A percentile compares a stretch with the other conserved stretches of the same genome.
Conservation (phyloP, 2,329 filamentous ascomycete species). For the Colletotrichum tanaceti region DNA sequence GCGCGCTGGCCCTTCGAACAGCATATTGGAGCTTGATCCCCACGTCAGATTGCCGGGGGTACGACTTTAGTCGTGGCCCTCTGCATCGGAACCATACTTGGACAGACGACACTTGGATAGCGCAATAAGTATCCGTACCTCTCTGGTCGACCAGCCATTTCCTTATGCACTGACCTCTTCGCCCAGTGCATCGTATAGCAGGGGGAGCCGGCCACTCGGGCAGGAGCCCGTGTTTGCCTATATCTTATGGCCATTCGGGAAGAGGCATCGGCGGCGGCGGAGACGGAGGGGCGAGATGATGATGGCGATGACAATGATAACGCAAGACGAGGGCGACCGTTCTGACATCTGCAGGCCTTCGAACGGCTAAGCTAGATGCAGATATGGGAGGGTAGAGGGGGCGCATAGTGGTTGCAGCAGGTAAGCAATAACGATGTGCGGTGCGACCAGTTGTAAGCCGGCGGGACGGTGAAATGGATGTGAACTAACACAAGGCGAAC, state of each 20-base stretch:
- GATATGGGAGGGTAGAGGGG: slow-evolving; percentile 12
- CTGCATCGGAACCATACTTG: slow-evolving; percentile 17
- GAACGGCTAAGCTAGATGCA: slow-evolving; percentile 24
- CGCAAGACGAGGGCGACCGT: slow-evolving; percentile 2
- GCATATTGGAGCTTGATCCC: slow-evolving; percentile 6
- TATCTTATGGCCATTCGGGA: slow-evolving; percentile 1
- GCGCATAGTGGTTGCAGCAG: slow-evolving; percentile 21
- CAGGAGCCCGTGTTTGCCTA: neutral
- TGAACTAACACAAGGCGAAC: slow-evolving; percentile 32
- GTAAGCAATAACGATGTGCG: slow-evolving; percentile 34
- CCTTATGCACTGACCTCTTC: neutral
- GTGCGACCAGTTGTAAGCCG: slow-evolving; percentile 18
- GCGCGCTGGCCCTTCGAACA: slow-evolving; percentile 1
- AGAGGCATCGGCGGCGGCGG: neutral
- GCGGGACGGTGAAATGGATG: slow-evolving; percentile 1
- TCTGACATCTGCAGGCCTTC: slow-evolving; percentile 31
- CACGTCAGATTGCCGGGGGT: slow-evolving; percentile 22
- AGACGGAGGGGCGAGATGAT: neutral
- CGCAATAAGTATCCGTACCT: neutral
- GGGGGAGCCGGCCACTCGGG: neutral
- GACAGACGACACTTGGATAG: neutral
- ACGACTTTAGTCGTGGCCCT: slow-evolving; percentile 17
- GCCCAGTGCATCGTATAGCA: slow-evolving; percentile 25
- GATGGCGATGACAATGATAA: neutral
- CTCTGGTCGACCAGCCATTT: neutral